Base-by-base conservation (phyloP, 352 stramenopile species). In the Phytophthora megakarya region DNA sequence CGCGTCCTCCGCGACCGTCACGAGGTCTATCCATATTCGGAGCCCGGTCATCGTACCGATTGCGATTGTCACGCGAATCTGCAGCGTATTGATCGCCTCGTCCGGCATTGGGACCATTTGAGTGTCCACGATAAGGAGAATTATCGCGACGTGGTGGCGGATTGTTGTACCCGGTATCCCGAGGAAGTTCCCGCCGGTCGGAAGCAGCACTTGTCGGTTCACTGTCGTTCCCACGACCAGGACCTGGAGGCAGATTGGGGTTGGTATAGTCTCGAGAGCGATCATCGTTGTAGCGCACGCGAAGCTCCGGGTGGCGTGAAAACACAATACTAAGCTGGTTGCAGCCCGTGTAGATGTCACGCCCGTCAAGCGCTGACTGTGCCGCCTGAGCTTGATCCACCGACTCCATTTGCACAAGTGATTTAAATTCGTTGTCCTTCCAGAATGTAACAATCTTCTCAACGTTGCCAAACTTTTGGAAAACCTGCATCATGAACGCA, bases 301-400 rank as follows among this genome's bases (percentile, higher is more conserved):
- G 75, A 28, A 94, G 73, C 52, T 91, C 81, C 1, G 75, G 56
- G 46, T 92, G 84, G 22, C 78, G 80, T 12, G 83, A 92, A 60
- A 92, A 92, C 15, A 88, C 78, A 42, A 94, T 90, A 55, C 76
- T 85, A 33, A 94, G 79, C 66, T 78, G 80, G 62, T 94, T 94
- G 70, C 86, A 94, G 42, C 86, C 86, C 22, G 86, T 92, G 80
- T 94, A 94, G 44, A 94, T 94, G 45, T 94, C 86, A 16, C 86
- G 83, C 10, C 86, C 86, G 56, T 94, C 78, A 3, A 94, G 79
- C 10, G 86, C 80, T 0, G 75, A 63, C 63, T 90, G 83, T 5
- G 86, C 86, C 1, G 86, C 81, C 37, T 86, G 73, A 6, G 86
- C 86, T 67, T 92, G 83, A 33, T 88, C 78, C 10, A 88, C 56